These are phyloP conservation scores for Tetrapisispora iriomotensis DNA, from an alignment of 805 yeast genomes.

Conservation along the genomic window DNA sequence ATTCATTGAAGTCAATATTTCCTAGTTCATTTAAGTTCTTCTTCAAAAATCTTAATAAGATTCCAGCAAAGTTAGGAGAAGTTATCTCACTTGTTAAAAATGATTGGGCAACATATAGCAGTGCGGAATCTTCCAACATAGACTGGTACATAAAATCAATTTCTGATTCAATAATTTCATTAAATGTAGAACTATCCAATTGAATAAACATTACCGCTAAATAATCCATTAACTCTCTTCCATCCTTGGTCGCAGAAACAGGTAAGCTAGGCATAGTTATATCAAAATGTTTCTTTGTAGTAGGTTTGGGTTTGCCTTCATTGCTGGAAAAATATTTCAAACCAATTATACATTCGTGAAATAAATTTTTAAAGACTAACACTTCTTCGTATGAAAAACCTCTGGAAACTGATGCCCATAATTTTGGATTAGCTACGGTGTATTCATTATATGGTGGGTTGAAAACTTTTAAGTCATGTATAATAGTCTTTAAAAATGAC, in stretches of 20 bases:
- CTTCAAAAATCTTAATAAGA: slow-evolving; percentile 66
- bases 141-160: slow-evolving; percentile 67
- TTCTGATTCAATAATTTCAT: slow-evolving; percentile 79
- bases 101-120: slow-evolving; percentile 86
- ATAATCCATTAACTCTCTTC: slow-evolving; percentile 90
- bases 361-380: slow-evolving; percentile 60
- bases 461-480: slow-evolving; percentile 80
- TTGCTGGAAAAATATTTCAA: slow-evolving; percentile 59
- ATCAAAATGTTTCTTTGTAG: slow-evolving; percentile 38
- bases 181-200: slow-evolving; percentile 90
- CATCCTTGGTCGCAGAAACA: slow-evolving; percentile 81
- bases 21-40: slow-evolving; percentile 71
- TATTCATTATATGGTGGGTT: slow-evolving; percentile 67
- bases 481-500: slow-evolving; percentile 82
- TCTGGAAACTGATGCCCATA: slow-evolving; percentile 82
- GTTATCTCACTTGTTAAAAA: slow-evolving; percentile 92
- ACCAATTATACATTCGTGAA: slow-evolving; percentile 77
- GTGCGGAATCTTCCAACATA: slow-evolving; percentile 73
- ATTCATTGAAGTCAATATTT: slow-evolving; percentile 61
- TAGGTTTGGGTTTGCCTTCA: slow-evolving; percentile 19
- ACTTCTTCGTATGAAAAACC: slow-evolving; percentile 80
- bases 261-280: slow-evolving; percentile 76
- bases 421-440: slow-evolving; percentile 41
- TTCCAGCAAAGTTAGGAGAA: slow-evolving; percentile 82
- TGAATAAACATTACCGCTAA: slow-evolving; percentile 89